Evolutionary conservation across 352 stramenopile genomes (phyloP), one percentile per base, ranked within the genome.

Genomic region (Phytophthora vignae): DNA sequence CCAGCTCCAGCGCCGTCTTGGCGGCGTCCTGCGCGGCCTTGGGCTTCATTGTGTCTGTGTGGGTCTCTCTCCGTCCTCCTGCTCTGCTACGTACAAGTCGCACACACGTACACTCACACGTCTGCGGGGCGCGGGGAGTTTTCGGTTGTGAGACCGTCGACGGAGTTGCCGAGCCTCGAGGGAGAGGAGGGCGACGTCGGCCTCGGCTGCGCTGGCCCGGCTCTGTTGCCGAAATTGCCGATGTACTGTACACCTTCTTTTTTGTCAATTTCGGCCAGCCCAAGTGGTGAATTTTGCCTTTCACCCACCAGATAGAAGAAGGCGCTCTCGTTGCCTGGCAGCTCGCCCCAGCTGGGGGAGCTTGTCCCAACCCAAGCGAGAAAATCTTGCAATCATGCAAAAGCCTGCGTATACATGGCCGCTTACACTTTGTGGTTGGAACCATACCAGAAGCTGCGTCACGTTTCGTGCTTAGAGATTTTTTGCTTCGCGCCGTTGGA

Each of bases 1-100:
- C 88, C 40, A 95, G 74, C 71, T 86, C 86, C 17, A 95, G 81
- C 56, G 87, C 88, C 40, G 83, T 82, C 71, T 87, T 83, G 33
- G 33, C 33, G 52, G 36, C 48, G 56, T 73, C 67, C 8, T 36
- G 61, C 19, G 60, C 17, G 29, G 40, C 52, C 33, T 73, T 78
- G 40, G 44, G 52, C 57, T 78, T 81, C 74, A 81, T 81, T 40
- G 33, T 15, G 33, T 40, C 10, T 40, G 8, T 40, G 31, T 38
- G 31, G 22, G 22, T 25, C 22, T 25, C 22, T 38, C 31, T 38
- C 31, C 6, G 1, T 25, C 22, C 22, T 25, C 22, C 22, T 25
- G 22, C 22, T 25, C 22, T 25, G 22, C 22, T 25, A 25, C 22
- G 22, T 25, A 25, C 22, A 25, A 25, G 22, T 25, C 22, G 22